Evolutionary conservation across 208 protist genomes (phyloP), one percentile per base, ranked within the genome.

Genomic region (Leishmania major): DNA sequence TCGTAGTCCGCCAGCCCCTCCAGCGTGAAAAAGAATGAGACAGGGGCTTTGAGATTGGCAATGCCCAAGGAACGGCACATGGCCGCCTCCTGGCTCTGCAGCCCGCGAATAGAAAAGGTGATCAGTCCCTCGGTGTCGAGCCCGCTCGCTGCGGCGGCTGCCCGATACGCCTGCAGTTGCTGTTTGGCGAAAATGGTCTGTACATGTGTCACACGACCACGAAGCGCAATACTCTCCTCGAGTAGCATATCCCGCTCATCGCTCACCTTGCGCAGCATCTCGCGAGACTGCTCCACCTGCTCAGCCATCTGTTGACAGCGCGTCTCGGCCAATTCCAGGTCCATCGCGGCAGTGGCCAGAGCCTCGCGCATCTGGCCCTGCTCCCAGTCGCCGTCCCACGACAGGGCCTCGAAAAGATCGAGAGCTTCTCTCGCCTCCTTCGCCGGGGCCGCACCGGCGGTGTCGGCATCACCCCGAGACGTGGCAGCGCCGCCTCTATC

Each of bases 151-250:
- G 82, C 76, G 47, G 74, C 82, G 60, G 87, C 88, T 10, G 76
- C 57, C 17, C 89, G 83, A 80, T 96, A 97, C 19, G 89, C 87
- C 79, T 95, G 89, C 31, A 97, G 86, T 79, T 97, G 94, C 85
- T 96, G 92, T 83, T 95, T 95, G 13, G 95, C 95, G 74, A 97
- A 94, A 11, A 93, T 89, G 0, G 95, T 96, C 85, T 97, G 95
- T 15, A 97, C 95, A 83, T 93, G 90, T 19, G 87, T 84, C 35
- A 97, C 73, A 0, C 93, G 84, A 13, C 91, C 85, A 31, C 95
- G 93, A 83, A 97, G 85, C 53, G 94, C 89, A 43, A 96, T 83
- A 75, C 96, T 92, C 83, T 97, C 93, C 53, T 97, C 91, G 31
- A 96, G 83, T 78, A 97, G 86, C 59, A 75, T 83, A 78, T 97